These are phyloP conservation scores for Yamadazyma tumulicola DNA, from an alignment of 805 yeast genomes.

Conservation along the genomic window DNA sequence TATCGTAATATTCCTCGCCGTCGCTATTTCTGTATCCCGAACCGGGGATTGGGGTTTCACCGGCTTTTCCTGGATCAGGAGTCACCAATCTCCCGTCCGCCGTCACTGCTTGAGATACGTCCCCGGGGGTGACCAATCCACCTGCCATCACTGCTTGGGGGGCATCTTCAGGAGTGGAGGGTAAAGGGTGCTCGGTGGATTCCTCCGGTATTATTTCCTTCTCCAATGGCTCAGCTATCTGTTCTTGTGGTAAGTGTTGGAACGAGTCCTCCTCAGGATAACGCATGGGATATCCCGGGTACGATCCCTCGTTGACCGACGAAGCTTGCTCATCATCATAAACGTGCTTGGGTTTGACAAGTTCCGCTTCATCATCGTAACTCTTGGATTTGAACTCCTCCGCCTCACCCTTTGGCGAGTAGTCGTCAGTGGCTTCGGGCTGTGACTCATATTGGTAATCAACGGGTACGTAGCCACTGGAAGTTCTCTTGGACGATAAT, in stretches of 20 bases:
- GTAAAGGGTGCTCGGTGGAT: not conserved
- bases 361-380: slow-evolving; percentile 2
- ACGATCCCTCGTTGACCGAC: slow-evolving; percentile 3
- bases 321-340: slow-evolving; percentile 14
- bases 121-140: not conserved
- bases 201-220: slow-evolving; percentile 1
- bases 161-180: not conserved
- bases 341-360: slow-evolving; percentile 7
- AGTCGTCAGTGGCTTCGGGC: slow-evolving; percentile 4
- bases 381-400: not conserved
- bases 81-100: no score
- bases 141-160: not conserved
- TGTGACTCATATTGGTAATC: slow-evolving; percentile 1
- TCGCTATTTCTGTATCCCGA: slow-evolving; percentile 9
- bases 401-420: slow-evolving; percentile 5
- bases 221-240: slow-evolving; percentile 5
- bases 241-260: not conserved
- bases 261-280: not conserved
- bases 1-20: slow-evolving; percentile 35
- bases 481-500: slow-evolving; percentile 2
- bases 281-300: not conserved
- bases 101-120: not conserved
- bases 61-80: not conserved
- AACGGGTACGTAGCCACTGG: slow-evolving; percentile 7
- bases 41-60: not conserved